phyloP scores from a whole-genome alignment of 768 basidiomycete species.

The Termitomyces sp. region DNA sequence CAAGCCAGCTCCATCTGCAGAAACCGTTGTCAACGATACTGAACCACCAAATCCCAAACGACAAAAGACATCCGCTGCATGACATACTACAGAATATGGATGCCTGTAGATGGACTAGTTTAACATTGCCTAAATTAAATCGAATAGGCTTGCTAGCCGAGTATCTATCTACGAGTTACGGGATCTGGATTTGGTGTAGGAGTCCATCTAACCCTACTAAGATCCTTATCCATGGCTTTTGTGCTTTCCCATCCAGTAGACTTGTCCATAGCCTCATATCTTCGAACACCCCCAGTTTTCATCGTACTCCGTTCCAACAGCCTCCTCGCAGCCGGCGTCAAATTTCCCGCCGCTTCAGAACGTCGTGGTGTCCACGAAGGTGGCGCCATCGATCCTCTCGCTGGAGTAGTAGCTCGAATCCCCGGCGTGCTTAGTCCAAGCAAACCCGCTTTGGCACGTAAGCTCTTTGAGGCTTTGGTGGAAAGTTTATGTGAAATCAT shows the following conservation, averaged over 20 bases:
- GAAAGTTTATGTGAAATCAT: conserved; percentile 77
- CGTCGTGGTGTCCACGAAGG: conserved; percentile 76
- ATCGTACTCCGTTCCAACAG: conserved; percentile 69
- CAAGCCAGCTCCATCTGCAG: conserved; percentile 11
- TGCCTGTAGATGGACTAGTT: not conserved
- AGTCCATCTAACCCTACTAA: conserved; percentile 71
- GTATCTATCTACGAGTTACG: conserved; percentile 8
- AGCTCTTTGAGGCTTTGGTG: conserved; percentile 71
- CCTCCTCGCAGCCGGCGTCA: conserved; percentile 83
- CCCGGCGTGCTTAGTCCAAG: conserved; percentile 39
- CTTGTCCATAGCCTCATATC: conserved; percentile 64
- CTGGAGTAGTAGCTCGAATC: conserved; percentile 26
- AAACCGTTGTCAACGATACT: not conserved
- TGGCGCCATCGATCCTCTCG: conserved; percentile 66
- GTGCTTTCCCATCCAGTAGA: conserved; percentile 50
- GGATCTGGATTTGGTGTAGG: conserved; percentile 59
- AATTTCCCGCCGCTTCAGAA: conserved; percentile 61
- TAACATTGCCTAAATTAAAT: not conserved
- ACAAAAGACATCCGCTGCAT: conserved; percentile 41
- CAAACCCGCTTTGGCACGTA: conserved; percentile 71
- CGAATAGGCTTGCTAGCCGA: not conserved
- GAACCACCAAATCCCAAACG: conserved; percentile 45
- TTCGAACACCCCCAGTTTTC: conserved; percentile 53
- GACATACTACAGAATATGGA: conserved; percentile 5
- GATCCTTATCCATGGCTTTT: conserved; percentile 50